Evolutionary conservation across 23 red algal genomes (phyloP).

Genomic region (Porphyridium purpureum): DNA sequence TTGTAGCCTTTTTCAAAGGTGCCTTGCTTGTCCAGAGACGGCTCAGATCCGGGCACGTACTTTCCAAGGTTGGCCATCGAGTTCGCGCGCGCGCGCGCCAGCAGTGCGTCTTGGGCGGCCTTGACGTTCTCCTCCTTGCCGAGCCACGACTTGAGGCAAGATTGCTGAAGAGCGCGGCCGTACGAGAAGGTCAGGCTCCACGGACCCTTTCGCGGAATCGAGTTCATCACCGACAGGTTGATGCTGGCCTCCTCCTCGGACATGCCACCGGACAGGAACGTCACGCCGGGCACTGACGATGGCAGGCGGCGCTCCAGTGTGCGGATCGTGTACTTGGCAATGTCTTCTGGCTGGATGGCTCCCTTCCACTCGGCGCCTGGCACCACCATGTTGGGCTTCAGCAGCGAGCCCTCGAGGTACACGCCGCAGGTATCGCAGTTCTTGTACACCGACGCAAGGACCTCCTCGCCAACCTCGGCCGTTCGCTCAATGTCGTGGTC

Average conservation of each 20-base stretch:
- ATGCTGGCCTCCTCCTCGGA: constrained; percentile 93
- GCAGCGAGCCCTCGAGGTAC: constrained; percentile 77
- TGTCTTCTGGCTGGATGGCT: constrained; percentile 39
- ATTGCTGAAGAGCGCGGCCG: constrained; percentile 95
- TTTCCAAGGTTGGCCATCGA: constrained; percentile 69
- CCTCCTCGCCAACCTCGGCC: constrained; percentile 89
- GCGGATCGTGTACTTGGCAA: constrained; percentile 54
- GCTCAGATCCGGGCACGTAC: constrained; percentile 89
- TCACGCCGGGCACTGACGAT: constrained; percentile 76
- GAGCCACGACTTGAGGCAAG: constrained; percentile 92
- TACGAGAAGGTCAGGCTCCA: constrained; percentile 94
- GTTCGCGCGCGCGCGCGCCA: constrained; percentile 93
- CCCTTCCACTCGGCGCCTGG: constrained; percentile 78
- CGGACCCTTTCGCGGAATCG: constrained; percentile 65
- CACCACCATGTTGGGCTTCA: constrained; percentile 96
- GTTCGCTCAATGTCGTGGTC: constrained; percentile 67
- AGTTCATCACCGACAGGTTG: constrained; percentile 93
- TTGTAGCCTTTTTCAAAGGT: constrained; percentile 97
- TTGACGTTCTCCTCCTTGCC: constrained; percentile 79
- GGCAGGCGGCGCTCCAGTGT: constrained; percentile 88
- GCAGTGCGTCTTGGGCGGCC: constrained; percentile 76
- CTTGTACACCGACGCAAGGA: constrained; percentile 86
- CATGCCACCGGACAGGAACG: constrained; percentile 96
- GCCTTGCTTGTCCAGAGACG: constrained; percentile 57
- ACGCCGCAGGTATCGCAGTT: constrained; percentile 74